Evolutionary conservation across 2,329 filamentous ascomycete species (phyloP), one percentile per base, ranked within the genome.

Genomic region (Seiridium unicorne): DNA sequence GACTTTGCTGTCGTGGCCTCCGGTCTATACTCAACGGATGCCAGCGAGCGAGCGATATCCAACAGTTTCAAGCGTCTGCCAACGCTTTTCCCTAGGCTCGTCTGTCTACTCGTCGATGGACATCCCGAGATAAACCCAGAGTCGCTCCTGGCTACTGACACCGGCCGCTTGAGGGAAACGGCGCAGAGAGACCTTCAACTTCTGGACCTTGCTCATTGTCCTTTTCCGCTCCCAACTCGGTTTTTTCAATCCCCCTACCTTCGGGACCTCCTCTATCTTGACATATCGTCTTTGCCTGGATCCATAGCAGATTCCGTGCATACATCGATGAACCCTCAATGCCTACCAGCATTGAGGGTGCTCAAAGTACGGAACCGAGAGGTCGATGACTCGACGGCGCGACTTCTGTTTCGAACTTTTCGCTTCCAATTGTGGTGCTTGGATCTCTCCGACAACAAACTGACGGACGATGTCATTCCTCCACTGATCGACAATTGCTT

Each of bases 381-480:
- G 60, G 65, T 87, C 31, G 77, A 80, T 31, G 76, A 83, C 60
- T 58, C 59, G 1, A 69, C 73, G 2, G 70, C 76, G 2, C 59
- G 71, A 0, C 47, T 68, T 3, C 62, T 79, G 46, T 65, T 82
- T 66, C 63, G 67, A 60, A 63, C 68, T 4, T 77, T 77, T 53
- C 60, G 63, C 4, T 61, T 61, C 9, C 78, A 75, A 35, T 69
- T 88, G 9, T 88, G 85, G 84, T 85, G 84, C 64, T 67, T 88
- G 4, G 84, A 88, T 62, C 55, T 88, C 0, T 74, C 77, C 44
- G 57, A 77, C 5, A 89, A 88, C 63, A 76, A 74, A 9, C 66
- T 88, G 8, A 80, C 78, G 0, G 84, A 87, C 64, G 64, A 44
- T 2, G 64, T 73, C 3, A 65, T 85, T 9, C 66, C 73, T 6